These are phyloP conservation scores for Ceratocystis cubensis DNA, from an alignment of 2,329 filamentous ascomycete genomes.

Conservation along the genomic window DNA sequence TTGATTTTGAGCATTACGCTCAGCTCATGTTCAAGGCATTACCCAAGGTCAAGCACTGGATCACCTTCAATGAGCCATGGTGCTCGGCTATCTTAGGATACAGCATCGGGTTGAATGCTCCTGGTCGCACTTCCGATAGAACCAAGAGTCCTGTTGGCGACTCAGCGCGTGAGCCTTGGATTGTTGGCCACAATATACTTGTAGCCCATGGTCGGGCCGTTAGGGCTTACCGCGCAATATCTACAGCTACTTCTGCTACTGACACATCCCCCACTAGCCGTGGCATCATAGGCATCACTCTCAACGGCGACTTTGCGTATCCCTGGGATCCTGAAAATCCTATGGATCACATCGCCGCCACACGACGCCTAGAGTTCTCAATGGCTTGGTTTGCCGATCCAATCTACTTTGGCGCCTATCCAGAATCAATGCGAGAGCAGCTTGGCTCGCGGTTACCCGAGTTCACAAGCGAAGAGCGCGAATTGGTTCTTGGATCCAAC, in stretches of 20 bases:
- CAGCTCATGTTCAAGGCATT: conserved; percentile 62
- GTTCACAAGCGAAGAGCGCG: conserved; percentile 59
- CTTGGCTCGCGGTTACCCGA: conserved; percentile 63
- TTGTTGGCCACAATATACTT: conserved; percentile 67
- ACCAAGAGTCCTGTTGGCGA: conserved; percentile 58
- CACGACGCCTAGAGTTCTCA: conserved; percentile 75
- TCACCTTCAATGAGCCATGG: conserved; percentile 85
- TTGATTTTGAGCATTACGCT: conserved; percentile 70
- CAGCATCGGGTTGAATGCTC: conserved; percentile 63
- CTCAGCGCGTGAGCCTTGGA: conserved; percentile 66
- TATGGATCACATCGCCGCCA: conserved; percentile 58
- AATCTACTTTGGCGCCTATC: conserved; percentile 74
- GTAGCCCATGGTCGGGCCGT: conserved; percentile 70
- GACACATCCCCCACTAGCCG: conserved; percentile 46
- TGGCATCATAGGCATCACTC: conserved; percentile 74
- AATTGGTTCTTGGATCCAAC: conserved; percentile 71
- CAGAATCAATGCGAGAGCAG: conserved; percentile 69
- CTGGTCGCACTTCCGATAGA: conserved; percentile 68
- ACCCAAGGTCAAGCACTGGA: conserved; percentile 72
- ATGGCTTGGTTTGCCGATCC: conserved; percentile 85
- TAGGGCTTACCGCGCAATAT: conserved; percentile 70
- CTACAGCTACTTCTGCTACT: conserved; percentile 29
- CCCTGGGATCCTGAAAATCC: conserved; percentile 72
- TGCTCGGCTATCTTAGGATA: conserved; percentile 73
- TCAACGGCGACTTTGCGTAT: conserved; percentile 74